Evolutionary conservation across 805 yeast genomes (phyloP).

Genomic region (Kuraishia floccosa): DNA sequence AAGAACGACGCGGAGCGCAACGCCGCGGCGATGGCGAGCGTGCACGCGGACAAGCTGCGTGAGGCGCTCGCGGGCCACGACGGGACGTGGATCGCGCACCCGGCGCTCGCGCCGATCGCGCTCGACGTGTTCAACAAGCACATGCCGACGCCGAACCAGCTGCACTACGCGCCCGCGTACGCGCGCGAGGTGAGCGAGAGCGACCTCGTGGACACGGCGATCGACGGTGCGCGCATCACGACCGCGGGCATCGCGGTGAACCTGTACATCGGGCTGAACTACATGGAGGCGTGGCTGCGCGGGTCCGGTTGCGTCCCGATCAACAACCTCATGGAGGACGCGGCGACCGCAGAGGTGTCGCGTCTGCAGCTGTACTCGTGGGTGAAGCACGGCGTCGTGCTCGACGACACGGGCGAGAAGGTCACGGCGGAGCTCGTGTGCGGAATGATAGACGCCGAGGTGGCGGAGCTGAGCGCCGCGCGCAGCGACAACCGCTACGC

Average conservation of each 20-base stretch:
- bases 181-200: constrained; percentile 31
- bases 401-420: constrained; percentile 44
- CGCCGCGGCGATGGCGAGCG: constrained; percentile 59
- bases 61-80: constrained; percentile 76
- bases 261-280: constrained; percentile 64
- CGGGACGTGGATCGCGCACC: constrained; percentile 88
- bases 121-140: constrained; percentile 59
- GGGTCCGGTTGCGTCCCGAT: constrained; percentile 82
- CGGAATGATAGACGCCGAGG: constrained; percentile 50
- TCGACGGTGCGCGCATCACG: constrained; percentile 53
- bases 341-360: constrained; percentile 83
- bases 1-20: constrained; percentile 57
- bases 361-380: constrained; percentile 77
- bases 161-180: constrained; percentile 33
- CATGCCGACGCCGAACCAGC: constrained; percentile 80
- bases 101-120: constrained; percentile 68
- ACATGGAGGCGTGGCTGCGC: constrained; percentile 81
- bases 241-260: constrained; percentile 62
- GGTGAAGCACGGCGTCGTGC: constrained; percentile 59
- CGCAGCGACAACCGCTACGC: constrained; percentile 57
- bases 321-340: constrained; percentile 81
- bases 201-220: constrained; percentile 53
- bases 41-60: constrained; percentile 62
- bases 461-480: constrained; percentile 31
- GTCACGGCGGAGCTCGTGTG: constrained; percentile 52